Conservation (phyloP, 2,329 filamentous ascomycete species). For the Fusarium devonianum region DNA sequence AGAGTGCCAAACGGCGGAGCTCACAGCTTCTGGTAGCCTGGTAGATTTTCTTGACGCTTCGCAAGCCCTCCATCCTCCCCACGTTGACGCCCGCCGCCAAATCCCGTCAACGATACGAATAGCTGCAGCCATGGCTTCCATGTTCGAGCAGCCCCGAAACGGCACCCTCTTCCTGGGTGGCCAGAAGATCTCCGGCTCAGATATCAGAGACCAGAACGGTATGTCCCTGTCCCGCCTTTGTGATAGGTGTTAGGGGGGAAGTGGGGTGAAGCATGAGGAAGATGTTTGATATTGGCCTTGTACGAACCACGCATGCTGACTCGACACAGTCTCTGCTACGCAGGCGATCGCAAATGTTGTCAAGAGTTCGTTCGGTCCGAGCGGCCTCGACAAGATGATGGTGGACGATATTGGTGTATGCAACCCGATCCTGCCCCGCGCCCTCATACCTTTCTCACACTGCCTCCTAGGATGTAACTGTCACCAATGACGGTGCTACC, state of each 20-base stretch:
- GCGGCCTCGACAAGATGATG: slow-evolving; percentile 99
- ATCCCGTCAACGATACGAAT: slow-evolving; percentile 33
- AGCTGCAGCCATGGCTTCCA: slow-evolving; percentile 76
- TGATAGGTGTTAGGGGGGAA: slow-evolving; percentile 37
- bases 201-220: slow-evolving; percentile 98
- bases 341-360: slow-evolving; percentile 98
- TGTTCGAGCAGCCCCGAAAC: slow-evolving; percentile 95
- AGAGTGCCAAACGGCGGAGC: slow-evolving; percentile 35
- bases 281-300: slow-evolving; percentile 30
- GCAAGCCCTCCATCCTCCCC: slow-evolving; percentile 33
- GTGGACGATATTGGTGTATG: slow-evolving; percentile 96
- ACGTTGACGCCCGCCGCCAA: slow-evolving; percentile 39
- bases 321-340: slow-evolving; percentile 78
- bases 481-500: slow-evolving; percentile 98
- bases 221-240: slow-evolving; percentile 45
- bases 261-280: slow-evolving; percentile 34
- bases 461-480: slow-evolving; percentile 81
- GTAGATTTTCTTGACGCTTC: slow-evolving; percentile 43
- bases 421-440: slow-evolving; percentile 30
- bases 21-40: slow-evolving; percentile 43
- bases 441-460: slow-evolving; percentile 31
- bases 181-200: slow-evolving; percentile 94
- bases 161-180: slow-evolving; percentile 97
- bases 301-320: slow-evolving; percentile 26
- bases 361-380: slow-evolving; percentile 97